Conservation (phyloP, 805 yeast genomes). For the Starmerella roubikii region DNA sequence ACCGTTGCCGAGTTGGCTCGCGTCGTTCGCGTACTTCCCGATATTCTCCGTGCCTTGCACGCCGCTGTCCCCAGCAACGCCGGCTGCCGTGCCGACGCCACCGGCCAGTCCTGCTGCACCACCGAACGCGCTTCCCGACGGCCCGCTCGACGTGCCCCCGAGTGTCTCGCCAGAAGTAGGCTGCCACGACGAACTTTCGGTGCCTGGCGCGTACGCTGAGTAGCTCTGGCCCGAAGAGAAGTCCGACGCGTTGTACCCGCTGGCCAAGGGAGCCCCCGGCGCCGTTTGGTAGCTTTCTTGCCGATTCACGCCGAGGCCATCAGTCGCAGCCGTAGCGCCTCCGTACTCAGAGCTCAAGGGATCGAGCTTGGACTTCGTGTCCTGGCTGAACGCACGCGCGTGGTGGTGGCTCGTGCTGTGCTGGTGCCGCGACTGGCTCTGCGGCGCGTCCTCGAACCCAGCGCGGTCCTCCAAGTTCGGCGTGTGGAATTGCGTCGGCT, state of each 20-base stretch:
- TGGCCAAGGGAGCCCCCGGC: too few species aligned
- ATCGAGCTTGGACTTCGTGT: slow-evolving; percentile 12
- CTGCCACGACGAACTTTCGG: not conserved
- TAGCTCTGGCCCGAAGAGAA: too few species aligned
- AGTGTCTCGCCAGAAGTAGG: not conserved
- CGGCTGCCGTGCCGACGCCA: slow-evolving; percentile 7
- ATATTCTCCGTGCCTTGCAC: slow-evolving; percentile 8
- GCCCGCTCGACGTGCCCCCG: too few species aligned
- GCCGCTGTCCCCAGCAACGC: slow-evolving; percentile 10
- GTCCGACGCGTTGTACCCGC: too few species aligned
- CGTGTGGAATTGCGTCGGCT: not conserved
- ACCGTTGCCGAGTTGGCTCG: slow-evolving; percentile 1
- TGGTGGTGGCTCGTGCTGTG: slow-evolving; percentile 1
- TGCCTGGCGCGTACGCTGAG: too few species aligned
- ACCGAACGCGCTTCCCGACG: not conserved
- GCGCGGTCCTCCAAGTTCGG: not conserved
- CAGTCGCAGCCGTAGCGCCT: too few species aligned
- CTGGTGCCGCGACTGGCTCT: not conserved
- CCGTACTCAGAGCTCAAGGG: slow-evolving; percentile 10
- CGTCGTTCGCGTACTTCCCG: slow-evolving; percentile 1
- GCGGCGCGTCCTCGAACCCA: not conserved
- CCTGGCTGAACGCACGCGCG: slow-evolving; percentile 3
- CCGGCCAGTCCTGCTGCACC: slow-evolving; percentile 6
- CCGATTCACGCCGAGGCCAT: too few species aligned
- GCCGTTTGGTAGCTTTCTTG: too few species aligned